Conservation (phyloP, 1,284 basidiomycete genomes). For the Serendipita sp. region DNA sequence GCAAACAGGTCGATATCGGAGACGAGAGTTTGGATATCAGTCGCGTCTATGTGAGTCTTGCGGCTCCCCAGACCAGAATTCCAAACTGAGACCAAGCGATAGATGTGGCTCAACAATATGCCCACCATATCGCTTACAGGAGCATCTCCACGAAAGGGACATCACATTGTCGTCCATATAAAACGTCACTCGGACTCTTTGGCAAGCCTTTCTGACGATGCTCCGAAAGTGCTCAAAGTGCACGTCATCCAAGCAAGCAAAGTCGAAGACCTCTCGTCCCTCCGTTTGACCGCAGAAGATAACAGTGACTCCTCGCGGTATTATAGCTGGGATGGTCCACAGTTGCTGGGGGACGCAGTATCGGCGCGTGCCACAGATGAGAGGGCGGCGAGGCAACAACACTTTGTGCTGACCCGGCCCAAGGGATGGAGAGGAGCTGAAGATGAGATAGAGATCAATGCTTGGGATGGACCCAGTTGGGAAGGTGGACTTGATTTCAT, state of each 20-base stretch:
- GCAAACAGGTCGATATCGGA: not conserved
- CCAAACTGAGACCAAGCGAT: not conserved
- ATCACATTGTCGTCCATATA: slow-evolving; percentile 1
- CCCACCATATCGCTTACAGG: not conserved
- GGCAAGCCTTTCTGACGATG: not conserved
- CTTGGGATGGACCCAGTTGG: not conserved
- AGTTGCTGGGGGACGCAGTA: not conserved
- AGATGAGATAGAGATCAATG: not conserved
- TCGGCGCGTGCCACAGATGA: not conserved
- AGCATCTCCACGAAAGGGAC: not conserved
- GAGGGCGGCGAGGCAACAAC: not conserved
- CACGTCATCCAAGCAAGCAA: not conserved
- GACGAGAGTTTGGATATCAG: not conserved
- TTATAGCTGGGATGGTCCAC: not conserved
- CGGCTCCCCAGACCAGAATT: not conserved
- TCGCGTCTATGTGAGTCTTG: not conserved
- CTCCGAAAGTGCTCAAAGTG: not conserved
- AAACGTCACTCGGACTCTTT: not conserved
- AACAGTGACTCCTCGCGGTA: not conserved
- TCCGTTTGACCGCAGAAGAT: not conserved
- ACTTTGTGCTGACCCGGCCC: not conserved
- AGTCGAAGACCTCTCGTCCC: not conserved
- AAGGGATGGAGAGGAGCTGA: not conserved
- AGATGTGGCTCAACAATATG: slow-evolving; percentile 5
- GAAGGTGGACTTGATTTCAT: not conserved